Base-by-base conservation (phyloP, 352 stramenopile species). In the Pythium oligandrum region DNA sequence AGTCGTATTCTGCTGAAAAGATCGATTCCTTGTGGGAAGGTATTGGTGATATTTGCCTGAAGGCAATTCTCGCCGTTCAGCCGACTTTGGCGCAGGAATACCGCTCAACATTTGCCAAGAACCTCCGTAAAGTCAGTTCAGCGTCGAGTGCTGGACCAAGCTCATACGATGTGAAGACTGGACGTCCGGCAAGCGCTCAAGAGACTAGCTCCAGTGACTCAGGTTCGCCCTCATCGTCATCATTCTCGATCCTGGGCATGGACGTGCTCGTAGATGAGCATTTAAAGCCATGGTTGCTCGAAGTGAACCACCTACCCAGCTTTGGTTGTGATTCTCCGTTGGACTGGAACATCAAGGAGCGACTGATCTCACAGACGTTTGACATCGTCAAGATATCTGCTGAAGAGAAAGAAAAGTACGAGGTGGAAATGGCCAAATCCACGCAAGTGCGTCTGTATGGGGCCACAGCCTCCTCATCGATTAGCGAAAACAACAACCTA, bases 281-380 rank as follows among this genome's bases (percentile, higher is more conserved):
- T 17, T 73, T 99, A 0, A 97, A 97, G 55, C 94, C 96, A 4
- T 98, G 89, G 83, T 70, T 99, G 12, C 93, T 99, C 7, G 96
- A 99, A 58, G 96, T 99, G 33, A 99, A 99, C 64, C 93, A 98
- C 61, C 51, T 98, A 6, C 92, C 96, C 47, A 93, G 87, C 57
- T 98, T 98, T 72, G 91, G 84, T 3, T 98, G 93, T 46, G 96
- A 99, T 58, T 97, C 90, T 33, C 82, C 84, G 9, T 61, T 99
- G 8, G 96, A 99, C 68, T 87, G 81, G 76, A 84, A 92, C 52
- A 95, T 99, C 64, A 99, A 99, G 65, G 84, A 92, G 55, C 80
- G 88, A 11, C 78, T 98, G 3, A 96, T 98, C 42, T 85, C 78
- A 5, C 88, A 98, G 68, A 92, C 91, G 0, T 86, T 98, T 10